These are phyloP conservation scores for Medicago arabica DNA, from an alignment of 306 rosid genomes.

Conservation along the genomic window DNA sequence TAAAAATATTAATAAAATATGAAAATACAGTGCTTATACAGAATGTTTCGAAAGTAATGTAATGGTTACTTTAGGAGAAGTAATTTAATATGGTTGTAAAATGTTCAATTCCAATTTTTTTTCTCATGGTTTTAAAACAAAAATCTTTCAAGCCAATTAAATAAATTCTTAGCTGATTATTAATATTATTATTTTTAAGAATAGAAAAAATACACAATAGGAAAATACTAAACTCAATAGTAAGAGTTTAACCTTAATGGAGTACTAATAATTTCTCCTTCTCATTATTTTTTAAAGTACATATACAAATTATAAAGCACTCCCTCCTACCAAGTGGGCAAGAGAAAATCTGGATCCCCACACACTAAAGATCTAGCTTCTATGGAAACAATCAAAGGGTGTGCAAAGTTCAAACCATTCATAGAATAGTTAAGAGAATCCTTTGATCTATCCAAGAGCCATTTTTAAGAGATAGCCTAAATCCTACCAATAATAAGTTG, in stretches of 20 bases:
- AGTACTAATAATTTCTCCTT: too few species aligned
- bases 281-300: too few species aligned
- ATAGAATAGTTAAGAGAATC: not conserved
- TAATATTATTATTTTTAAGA: too few species aligned
- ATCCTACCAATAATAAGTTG: not conserved
- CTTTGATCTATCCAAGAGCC: not conserved
- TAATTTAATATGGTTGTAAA: not conserved
- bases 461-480: not conserved
- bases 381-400: not conserved
- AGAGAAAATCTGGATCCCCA: not conserved
- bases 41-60: slow-evolving; percentile 6
- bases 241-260: too few species aligned
- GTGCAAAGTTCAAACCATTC: not conserved
- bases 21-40: not conserved
- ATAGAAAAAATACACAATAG: too few species aligned
- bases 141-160: too few species aligned
- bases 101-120: not conserved
- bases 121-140: too few species aligned
- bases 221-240: too few species aligned
- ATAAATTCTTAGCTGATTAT: too few species aligned
- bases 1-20: not conserved
- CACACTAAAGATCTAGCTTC: not conserved
- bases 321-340: not conserved
- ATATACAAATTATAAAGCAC: not conserved
- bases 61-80: slow-evolving; percentile 3